These are phyloP conservation scores for Tulasnella sp. DNA, from an alignment of 768 basidiomycete species.

Conservation along the genomic window DNA sequence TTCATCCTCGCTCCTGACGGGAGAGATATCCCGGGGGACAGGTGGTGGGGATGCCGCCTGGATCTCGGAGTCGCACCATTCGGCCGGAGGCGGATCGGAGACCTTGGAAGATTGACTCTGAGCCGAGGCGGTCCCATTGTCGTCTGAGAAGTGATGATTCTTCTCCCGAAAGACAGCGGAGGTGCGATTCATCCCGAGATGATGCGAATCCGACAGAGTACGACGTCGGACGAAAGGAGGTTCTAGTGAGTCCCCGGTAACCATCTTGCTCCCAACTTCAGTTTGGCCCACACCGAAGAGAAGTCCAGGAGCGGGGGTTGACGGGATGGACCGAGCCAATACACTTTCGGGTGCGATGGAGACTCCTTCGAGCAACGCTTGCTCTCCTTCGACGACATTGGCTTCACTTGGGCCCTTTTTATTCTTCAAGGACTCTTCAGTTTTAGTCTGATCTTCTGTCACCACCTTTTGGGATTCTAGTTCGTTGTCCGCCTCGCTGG, in stretches of 20 bases:
- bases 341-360: no score
- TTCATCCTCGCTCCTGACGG: not conserved
- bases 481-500: not conserved
- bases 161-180: not conserved
- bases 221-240: not conserved
- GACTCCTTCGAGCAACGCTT: no score
- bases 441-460: not conserved
- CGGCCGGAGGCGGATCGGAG: not conserved
- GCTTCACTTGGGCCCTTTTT: not conserved
- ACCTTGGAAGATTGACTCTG: not conserved
- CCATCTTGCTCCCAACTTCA: not conserved
- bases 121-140: not conserved
- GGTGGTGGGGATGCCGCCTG: not conserved
- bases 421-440: not conserved
- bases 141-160: not conserved
- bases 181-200: not conserved
- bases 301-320: not conserved
- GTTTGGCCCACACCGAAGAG: not conserved
- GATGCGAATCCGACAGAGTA: not conserved
- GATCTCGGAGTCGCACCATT: not conserved
- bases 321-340: not conserved
- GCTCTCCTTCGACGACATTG: not conserved
- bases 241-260: not conserved
- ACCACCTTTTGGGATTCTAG: not conserved
- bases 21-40: not conserved